phyloP scores from a whole-genome alignment of 495 filamentous ascomycete genomes.

The Penicillium canariense region DNA sequence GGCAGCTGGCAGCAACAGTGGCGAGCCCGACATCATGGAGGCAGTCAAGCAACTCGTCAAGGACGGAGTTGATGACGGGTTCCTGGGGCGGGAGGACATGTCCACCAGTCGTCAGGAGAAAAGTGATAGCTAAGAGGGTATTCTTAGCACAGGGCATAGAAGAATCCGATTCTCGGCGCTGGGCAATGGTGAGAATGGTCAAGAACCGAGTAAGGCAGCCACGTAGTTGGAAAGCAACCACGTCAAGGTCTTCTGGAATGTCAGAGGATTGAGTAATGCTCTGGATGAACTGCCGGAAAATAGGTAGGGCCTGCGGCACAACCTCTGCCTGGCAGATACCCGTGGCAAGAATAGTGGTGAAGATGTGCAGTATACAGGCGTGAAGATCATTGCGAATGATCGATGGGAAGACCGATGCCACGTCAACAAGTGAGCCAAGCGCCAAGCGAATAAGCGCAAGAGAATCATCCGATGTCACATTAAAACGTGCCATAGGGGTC shows the following conservation, averaged over 20 bases:
- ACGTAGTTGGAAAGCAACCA: slow-evolving; percentile 56
- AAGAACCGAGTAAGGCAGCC: slow-evolving; percentile 77
- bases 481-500: slow-evolving; percentile 63
- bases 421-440: slow-evolving; percentile 85
- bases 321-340: slow-evolving; percentile 81
- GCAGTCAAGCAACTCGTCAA: slow-evolving; percentile 80
- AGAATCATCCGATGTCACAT: slow-evolving; percentile 69
- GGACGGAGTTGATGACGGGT: slow-evolving; percentile 62
- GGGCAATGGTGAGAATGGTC: slow-evolving; percentile 75
- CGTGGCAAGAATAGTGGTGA: slow-evolving; percentile 86
- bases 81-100: slow-evolving; percentile 71
- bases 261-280: slow-evolving; percentile 57
- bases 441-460: slow-evolving; percentile 74
- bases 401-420: slow-evolving; percentile 89
- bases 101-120: slow-evolving; percentile 78
- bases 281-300: slow-evolving; percentile 85
- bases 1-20: slow-evolving; percentile 84
- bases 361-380: slow-evolving; percentile 95
- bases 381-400: slow-evolving; percentile 97
- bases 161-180: slow-evolving; percentile 77
- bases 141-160: slow-evolving; percentile 90
- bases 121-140: slow-evolving; percentile 79
- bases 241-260: slow-evolving; percentile 27
- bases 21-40: slow-evolving; percentile 74
- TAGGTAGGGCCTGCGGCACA: slow-evolving; percentile 86